A percentile compares a stretch with the other conserved stretches of the same genome.
phyloP scores from a whole-genome alignment of 768 basidiomycete genomes.

The Cubamyces sp. region DNA sequence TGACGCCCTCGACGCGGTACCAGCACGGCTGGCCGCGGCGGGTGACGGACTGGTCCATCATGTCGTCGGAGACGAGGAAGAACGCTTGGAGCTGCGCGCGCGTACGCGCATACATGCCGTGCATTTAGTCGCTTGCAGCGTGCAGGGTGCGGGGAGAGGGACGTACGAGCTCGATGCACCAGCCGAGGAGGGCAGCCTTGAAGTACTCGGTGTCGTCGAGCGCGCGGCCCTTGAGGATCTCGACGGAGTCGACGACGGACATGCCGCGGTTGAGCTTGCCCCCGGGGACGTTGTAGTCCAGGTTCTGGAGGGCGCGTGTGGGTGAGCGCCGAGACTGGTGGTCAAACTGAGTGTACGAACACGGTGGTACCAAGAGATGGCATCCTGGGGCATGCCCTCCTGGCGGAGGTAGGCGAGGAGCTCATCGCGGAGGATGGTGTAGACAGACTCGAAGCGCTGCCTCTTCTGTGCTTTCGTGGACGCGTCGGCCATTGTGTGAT shows the following conservation, averaged over 20 bases:
- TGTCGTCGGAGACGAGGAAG: constrained; percentile 96
- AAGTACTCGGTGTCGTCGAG: constrained; percentile 86
- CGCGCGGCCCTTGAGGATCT: constrained; percentile 76
- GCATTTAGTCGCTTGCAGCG: neutral
- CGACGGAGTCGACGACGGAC: constrained; percentile 91
- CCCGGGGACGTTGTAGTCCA: constrained; percentile 94
- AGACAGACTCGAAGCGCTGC: constrained; percentile 73
- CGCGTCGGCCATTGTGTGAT: constrained; percentile 19
- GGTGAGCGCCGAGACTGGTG: neutral
- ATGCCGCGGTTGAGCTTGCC: constrained; percentile 97
- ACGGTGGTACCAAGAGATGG: constrained; percentile 80
- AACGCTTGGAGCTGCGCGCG: constrained; percentile 91
- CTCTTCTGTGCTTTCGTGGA: constrained; percentile 40
- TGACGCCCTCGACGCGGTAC: constrained; percentile 74
- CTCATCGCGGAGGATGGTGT: constrained; percentile 73
- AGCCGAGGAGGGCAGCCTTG: constrained; percentile 87
- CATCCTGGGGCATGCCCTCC: constrained; percentile 83
- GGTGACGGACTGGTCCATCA: constrained; percentile 95
- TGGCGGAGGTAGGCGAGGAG: constrained; percentile 67
- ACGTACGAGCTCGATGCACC: constrained; percentile 94
- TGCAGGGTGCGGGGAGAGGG: neutral
- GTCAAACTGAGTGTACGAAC: constrained; percentile 48
- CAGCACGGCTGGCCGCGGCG: constrained; percentile 95
- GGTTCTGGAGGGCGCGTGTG: constrained; percentile 51
- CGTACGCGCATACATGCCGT: neutral